Evolutionary conservation across 352 stramenopile species (phyloP).

Genomic region (Phytophthora palmivora): DNA sequence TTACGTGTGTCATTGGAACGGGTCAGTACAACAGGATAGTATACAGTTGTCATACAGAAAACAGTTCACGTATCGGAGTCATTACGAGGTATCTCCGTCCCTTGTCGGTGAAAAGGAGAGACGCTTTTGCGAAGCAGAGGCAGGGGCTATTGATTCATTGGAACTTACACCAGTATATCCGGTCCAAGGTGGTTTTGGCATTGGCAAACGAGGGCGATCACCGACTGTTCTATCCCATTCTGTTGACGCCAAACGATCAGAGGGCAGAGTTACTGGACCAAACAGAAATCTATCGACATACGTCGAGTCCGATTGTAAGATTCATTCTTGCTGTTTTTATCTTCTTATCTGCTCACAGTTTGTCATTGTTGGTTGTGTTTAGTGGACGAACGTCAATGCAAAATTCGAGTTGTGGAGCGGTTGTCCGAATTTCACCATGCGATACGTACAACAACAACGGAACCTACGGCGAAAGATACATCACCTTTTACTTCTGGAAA

Average conservation of each 20-base stretch:
- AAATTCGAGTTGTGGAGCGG: slow-evolving; percentile 87
- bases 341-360: slow-evolving; percentile 1
- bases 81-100: slow-evolving; percentile 43
- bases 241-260: slow-evolving; percentile 20
- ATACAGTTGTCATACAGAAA: slow-evolving; percentile 58
- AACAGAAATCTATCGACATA: slow-evolving; percentile 66
- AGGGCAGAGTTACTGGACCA: slow-evolving; percentile 29
- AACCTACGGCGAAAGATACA: slow-evolving; percentile 15
- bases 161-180: slow-evolving; percentile 17
- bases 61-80: slow-evolving; percentile 66
- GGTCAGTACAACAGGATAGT: slow-evolving; percentile 27
- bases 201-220: slow-evolving; percentile 61
- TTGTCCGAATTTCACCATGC: slow-evolving; percentile 85
- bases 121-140: slow-evolving; percentile 6
- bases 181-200: slow-evolving; percentile 12
- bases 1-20: slow-evolving; percentile 57
- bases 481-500: slow-evolving; percentile 3
- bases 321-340: neutral
- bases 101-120: slow-evolving; percentile 28
- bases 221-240: slow-evolving; percentile 30
- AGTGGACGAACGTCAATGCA: slow-evolving; percentile 90
- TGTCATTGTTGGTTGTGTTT: slow-evolving; percentile 13
- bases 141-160: slow-evolving; percentile 14
- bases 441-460: slow-evolving; percentile 62
- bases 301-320: slow-evolving; percentile 71